Evolutionary conservation across 805 yeast genomes (phyloP).

Genomic region (Starmerella geochares): DNA sequence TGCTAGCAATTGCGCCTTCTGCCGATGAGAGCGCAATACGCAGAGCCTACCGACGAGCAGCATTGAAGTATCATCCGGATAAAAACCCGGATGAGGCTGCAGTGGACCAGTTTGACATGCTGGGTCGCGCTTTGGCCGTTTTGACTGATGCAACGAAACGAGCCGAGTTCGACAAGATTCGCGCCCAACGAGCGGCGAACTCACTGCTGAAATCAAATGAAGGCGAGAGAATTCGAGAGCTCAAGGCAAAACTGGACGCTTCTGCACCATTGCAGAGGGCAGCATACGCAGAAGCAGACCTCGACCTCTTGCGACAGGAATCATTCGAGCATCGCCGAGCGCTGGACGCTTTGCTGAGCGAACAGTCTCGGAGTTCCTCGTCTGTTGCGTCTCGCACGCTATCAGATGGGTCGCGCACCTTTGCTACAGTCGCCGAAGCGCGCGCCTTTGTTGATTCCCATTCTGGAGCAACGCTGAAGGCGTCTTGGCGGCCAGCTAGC

Average conservation of each 20-base stretch:
- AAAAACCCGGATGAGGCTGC: conserved; percentile 37
- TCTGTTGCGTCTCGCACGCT: conserved; percentile 6
- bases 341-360: conserved; percentile 1
- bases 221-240: neutral
- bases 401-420: conserved; percentile 2
- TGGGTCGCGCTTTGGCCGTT: conserved; percentile 28
- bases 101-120: conserved; percentile 25
- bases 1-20: conserved; percentile 69
- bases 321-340: conserved; percentile 6
- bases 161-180: conserved; percentile 3
- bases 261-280: neutral
- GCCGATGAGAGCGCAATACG: conserved; percentile 76
- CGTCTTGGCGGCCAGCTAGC: neutral
- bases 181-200: neutral
- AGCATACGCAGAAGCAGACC: neutral
- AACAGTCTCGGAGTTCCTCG: neutral
- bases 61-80: conserved; percentile 90
- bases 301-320: conserved; percentile 5
- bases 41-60: conserved; percentile 81
- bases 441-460: conserved; percentile 15
- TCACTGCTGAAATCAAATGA: neutral
- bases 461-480: conserved; percentile 7
- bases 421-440: conserved; percentile 15
- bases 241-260: neutral
- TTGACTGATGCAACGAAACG: conserved; percentile 24